These are phyloP conservation scores for Penicillium sp. DNA, from an alignment of 2,329 filamentous ascomycete genomes.

Conservation along the genomic window DNA sequence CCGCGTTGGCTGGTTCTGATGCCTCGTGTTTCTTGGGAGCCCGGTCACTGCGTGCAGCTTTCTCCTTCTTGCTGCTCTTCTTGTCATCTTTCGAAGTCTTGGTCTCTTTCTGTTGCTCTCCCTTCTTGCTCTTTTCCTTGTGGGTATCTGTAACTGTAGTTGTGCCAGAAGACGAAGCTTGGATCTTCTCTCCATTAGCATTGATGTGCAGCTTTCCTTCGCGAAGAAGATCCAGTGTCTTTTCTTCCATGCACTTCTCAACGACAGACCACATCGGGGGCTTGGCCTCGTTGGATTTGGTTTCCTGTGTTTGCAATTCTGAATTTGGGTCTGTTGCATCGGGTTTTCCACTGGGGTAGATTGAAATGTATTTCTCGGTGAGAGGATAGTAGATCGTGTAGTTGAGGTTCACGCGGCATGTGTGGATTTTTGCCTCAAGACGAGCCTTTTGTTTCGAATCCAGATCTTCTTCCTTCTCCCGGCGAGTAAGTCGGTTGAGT, in stretches of 20 bases:
- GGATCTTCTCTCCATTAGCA: constrained; percentile 16
- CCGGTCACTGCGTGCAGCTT: neutral
- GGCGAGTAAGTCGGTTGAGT: constrained; percentile 35
- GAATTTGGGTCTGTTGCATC: constrained; percentile 13
- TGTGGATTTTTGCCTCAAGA: constrained; percentile 44
- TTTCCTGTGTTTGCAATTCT: constrained; percentile 23
- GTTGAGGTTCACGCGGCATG: constrained; percentile 59
- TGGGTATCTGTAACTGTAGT: neutral
- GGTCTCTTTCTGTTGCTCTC: constrained; percentile 7
- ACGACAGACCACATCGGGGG: constrained; percentile 48
- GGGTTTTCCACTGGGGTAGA: constrained; percentile 49
- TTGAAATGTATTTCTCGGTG: constrained; percentile 58
- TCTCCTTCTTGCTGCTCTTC: constrained; percentile 15
- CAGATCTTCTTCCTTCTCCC: constrained; percentile 41
- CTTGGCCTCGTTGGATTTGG: constrained; percentile 24
- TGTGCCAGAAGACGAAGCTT: neutral
- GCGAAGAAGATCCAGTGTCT: constrained; percentile 44
- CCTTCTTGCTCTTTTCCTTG: constrained; percentile 16
- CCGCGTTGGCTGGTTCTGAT: constrained; percentile 12
- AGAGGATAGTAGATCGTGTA: constrained; percentile 64
- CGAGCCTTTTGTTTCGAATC: constrained; percentile 27
- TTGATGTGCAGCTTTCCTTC: constrained; percentile 41
- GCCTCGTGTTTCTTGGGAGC: constrained; percentile 7
- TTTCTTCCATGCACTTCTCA: constrained; percentile 46
- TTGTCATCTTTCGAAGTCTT: constrained; percentile 6